Evolutionary conservation across 2,329 filamentous ascomycete genomes (phyloP), one percentile per base, ranked within the genome.

Genomic region (Ophiosphaerella narmari): DNA sequence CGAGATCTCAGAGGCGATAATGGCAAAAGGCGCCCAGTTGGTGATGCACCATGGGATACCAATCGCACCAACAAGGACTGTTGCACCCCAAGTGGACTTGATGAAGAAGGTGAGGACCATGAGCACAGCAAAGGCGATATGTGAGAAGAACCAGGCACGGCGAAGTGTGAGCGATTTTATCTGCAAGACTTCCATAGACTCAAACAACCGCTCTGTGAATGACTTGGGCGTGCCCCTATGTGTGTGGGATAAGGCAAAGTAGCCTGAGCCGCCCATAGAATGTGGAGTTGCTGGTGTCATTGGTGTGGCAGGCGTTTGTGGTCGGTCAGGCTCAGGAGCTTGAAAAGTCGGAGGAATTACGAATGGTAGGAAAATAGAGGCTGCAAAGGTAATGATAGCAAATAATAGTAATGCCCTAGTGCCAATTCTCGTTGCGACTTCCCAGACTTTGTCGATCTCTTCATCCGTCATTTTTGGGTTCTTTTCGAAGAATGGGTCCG

Each of bases 11-110:
- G 90, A 90, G 39, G 90, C 91, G 69, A 97, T 97, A 62, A 97
- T 89, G 34, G 93, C 92, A 77, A 93, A 97, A 0, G 93, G 93
- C 0, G 92, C 93, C 93, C 93, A 97, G 23, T 95, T 84, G 2
- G 91, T 91, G 65, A 97, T 78, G 18, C 92, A 91, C 93, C 93
- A 97, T 1, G 90, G 91, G 50, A 97, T 86, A 31, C 93, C 93
- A 40, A 96, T 86, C 21, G 94, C 77, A 1, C 86, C 90, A 48
- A 96, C 87, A 31, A 96, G 81, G 1, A 85, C 80, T 0, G 89
- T 96, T 1, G 90, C 93, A 8, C 81, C 84, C 48, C 83, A 78
- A 7, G 91, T 86, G 2, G 84, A 85, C 35, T 79, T 82, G 34
- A 96, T 89, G 52, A 96, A 81, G 48, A 96, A 85, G 0, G 93